Conservation (phyloP, 495 filamentous ascomycete genomes). For the Tetracladium setigerum region DNA sequence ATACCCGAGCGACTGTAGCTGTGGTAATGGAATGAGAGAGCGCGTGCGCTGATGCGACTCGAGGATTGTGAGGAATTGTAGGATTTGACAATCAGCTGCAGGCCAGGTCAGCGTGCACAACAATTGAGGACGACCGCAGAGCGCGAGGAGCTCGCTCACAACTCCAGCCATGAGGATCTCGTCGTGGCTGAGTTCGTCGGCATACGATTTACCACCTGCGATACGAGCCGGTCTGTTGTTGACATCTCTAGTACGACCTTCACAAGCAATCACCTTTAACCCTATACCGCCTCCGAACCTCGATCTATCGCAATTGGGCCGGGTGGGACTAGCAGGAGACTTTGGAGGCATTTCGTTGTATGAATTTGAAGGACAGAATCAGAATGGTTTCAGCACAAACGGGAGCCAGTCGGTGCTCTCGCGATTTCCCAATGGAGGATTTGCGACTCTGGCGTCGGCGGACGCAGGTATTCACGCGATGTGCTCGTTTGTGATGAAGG, state of each 20-base stretch:
- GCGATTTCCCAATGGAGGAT: constrained; percentile 78
- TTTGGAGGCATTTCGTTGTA: constrained; percentile 90
- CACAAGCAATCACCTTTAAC: constrained; percentile 60
- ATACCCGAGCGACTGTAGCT: no score
- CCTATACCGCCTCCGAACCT: constrained; percentile 69
- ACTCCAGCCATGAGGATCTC: constrained; percentile 19
- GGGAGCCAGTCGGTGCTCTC: constrained; percentile 76
- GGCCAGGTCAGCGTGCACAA: no score
- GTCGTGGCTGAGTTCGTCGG: constrained; percentile 18
- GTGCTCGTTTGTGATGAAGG: constrained; percentile 67
- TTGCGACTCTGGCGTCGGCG: constrained; percentile 61
- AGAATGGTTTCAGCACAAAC: constrained; percentile 58
- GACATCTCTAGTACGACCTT: constrained; percentile 27
- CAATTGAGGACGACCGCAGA: neutral
- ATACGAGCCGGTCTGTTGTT: constrained; percentile 10
- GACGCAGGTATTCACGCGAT: constrained; percentile 80
- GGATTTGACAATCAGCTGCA: no score
- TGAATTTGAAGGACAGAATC: constrained; percentile 70
- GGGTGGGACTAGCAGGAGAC: constrained; percentile 80
- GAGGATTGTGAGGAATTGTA: no score
- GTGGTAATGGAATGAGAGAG: neutral
- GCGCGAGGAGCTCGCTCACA: neutral
- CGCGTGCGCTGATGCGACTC: neutral
- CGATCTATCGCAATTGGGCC: constrained; percentile 73
- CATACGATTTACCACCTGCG: constrained; percentile 3